Evolutionary conservation across 805 yeast genomes (phyloP).

Genomic region (Monosporozyma aquatica): DNA sequence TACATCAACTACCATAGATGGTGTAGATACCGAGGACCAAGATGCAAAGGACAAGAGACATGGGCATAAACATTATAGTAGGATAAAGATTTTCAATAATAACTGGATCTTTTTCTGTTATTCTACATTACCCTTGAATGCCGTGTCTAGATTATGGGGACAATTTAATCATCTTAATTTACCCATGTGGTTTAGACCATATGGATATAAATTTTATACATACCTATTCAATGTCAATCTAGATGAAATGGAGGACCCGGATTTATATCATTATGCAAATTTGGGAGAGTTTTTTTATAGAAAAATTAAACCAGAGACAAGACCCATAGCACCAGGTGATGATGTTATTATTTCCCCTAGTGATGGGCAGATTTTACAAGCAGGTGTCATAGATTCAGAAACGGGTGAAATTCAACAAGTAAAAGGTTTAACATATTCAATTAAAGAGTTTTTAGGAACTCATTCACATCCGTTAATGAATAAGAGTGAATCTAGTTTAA

Average conservation of each 20-base stretch:
- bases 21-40: not conserved
- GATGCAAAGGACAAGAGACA: conserved; percentile 15
- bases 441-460: conserved; percentile 77
- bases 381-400: conserved; percentile 58
- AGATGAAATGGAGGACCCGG: conserved; percentile 80
- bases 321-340: conserved; percentile 62
- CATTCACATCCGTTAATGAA: conserved; percentile 30
- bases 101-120: conserved; percentile 89
- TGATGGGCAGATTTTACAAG: conserved; percentile 82
- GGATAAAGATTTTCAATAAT: conserved; percentile 26
- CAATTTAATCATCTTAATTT: conserved; percentile 69
- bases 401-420: conserved; percentile 92
- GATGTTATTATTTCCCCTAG: conserved; percentile 74
- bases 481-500: conserved; percentile 22
- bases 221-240: conserved; percentile 77
- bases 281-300: conserved; percentile 89
- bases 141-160: conserved; percentile 93
- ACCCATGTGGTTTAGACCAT: conserved; percentile 82
- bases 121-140: conserved; percentile 81
- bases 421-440: conserved; percentile 88
- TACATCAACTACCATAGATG: conserved; percentile 19
- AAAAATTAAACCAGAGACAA: conserved; percentile 60
- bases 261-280: conserved; percentile 64
- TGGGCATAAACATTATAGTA: conserved; percentile 24
- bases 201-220: conserved; percentile 73